phyloP scores from a whole-genome alignment of 148 eudicot genomes.

The Camellia granthamiana region DNA sequence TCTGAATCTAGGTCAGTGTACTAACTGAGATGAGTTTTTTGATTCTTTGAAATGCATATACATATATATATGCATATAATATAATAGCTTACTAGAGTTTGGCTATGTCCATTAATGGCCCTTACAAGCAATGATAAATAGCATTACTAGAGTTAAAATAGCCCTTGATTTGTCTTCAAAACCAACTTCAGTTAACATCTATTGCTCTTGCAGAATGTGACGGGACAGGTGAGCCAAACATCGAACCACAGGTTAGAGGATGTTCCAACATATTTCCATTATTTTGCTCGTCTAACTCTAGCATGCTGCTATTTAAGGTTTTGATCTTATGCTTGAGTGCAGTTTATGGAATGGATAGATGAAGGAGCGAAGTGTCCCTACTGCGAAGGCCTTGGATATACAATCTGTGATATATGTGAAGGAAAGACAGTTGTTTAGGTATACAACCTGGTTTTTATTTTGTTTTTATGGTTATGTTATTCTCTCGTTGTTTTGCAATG shows the following conservation, averaged over 20 bases:
- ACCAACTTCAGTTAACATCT: constrained; percentile 8
- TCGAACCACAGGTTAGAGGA: constrained; percentile 72
- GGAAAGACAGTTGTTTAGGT: constrained; percentile 35
- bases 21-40: no score
- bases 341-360: constrained; percentile 95
- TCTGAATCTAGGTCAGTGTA: neutral
- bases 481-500: no score
- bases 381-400: constrained; percentile 78
- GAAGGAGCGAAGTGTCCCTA: constrained; percentile 84
- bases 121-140: neutral
- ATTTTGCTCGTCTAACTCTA: neutral
- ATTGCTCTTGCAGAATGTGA: constrained; percentile 78
- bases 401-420: constrained; percentile 61
- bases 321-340: constrained; percentile 30
- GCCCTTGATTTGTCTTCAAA: neutral
- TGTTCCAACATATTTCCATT: neutral
- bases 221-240: constrained; percentile 86
- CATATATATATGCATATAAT: neutral
- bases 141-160: neutral
- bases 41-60: neutral
- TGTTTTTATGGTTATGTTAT: no score
- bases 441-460: no score
- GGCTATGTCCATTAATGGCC: neutral
- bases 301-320: neutral
- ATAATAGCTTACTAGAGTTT: neutral